Base-by-base conservation (phyloP, 345 rosid species). In the Brassica rapa region DNA sequence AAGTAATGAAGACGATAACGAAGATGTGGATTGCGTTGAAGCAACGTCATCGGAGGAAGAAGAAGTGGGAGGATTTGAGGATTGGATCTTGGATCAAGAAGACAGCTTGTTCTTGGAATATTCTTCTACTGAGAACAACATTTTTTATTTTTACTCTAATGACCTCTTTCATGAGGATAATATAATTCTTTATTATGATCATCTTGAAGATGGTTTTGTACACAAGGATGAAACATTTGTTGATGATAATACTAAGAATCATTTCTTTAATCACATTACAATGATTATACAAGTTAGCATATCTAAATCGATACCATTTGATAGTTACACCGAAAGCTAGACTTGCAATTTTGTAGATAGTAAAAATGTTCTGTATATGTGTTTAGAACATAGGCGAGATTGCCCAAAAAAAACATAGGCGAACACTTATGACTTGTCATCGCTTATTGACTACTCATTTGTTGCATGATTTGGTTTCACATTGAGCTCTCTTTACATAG, bases 41-140 rank as follows among this genome's bases (percentile, higher is more conserved):
- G 53, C 53, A 43, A 43, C 53, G 53, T 43, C 53, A 43, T 43
- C 15, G 53, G 53, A 43, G 53, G 81, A 83, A 68, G 81, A 85
- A 0, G 73, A 53, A 63, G 74, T 25, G 21, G 75, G 30, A 37
- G 75, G 65, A 68, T n/a, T 62, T 83, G 87, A 72, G 81, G 79
- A 66, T 57, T 77, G 82, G 77, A 72, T 75, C 24, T 74, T 24
- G 29, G 79, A 71, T 77, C 82, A 84, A 81, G 87, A 82, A 81
- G 87, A 82, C 82, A 70, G 72, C 72, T 74, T 84, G 8, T 66
- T 81, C 37, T 68, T 70, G 10, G 85, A 82, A 82, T 81, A 72
- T 70, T 79, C 70, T 56, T 73, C 72, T 55, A 12, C 70, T 15
- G 78, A 83, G 69, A 35, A 43, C 70, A 66, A 67, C 55, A 29